Base-by-base conservation (phyloP, 352 stramenopile genomes). In the Lagenidium giganteum region DNA sequence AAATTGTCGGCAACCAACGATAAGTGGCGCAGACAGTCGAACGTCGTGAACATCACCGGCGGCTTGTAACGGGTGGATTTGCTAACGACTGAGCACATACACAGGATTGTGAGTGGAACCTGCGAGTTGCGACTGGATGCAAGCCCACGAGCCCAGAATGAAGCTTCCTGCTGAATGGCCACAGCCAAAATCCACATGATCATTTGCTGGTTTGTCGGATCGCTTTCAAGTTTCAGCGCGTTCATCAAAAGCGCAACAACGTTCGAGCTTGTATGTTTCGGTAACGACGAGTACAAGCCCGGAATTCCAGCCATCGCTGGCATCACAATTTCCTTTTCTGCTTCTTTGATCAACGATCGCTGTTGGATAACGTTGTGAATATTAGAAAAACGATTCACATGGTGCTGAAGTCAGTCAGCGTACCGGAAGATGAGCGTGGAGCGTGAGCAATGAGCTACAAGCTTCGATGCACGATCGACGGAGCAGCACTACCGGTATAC, bases 201-300 rank as follows among this genome's bases (percentile, higher is more conserved):
- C 82, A 94, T 92, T 43, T 94, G 82, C 54, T 91, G 79, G 51
- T 94, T 94, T 11, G 82, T 92, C 5, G 82, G 79, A 34, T 94
- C 82, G 24, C 45, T 73, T 47, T 94, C 82, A 0, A 61, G 77
- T 41, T 94, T 94, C 35, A 91, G 77, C 12, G 75, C 77, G 39
- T 81, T 87, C 62, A 88, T 87, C 13, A 94, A 51, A 8, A 94
- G 47, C 17, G 72, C 79, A 12, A 94, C 78, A 24, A 94, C 77
- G 38, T 94, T 89, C 12, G 82, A 92, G 56, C 72, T 91, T 12
- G 77, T 87, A 37, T 90, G 83, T 43, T 90, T 91, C 0, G 82
- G 82, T 37, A 94, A 47, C 9, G 54, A 83, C n/a, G 82, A 89
- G 54, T 83, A 90, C 23, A 94, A 33, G 24, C 78, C 77, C 35